These are phyloP conservation scores for Plasmodium vinckei DNA, from an alignment of 169 alveolate genomes.

Conservation along the genomic window DNA sequence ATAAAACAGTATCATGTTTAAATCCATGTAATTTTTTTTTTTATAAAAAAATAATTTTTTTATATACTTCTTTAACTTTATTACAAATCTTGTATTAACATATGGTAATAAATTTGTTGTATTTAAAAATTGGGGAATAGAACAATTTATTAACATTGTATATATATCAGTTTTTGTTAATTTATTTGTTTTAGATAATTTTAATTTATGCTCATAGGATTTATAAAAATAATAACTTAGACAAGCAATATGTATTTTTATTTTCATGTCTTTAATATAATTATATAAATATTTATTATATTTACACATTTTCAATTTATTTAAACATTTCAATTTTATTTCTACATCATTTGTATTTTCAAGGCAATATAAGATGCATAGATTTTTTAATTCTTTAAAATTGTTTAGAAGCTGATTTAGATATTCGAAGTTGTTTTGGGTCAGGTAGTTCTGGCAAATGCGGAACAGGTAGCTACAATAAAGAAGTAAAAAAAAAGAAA, in stretches of 20 bases:
- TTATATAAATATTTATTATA: slow-evolving; percentile 25
- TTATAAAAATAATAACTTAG: slow-evolving; percentile 22
- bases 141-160: neutral
- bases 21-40: neutral
- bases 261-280: slow-evolving; percentile 28
- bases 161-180: slow-evolving; percentile 21
- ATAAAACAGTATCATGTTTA: slow-evolving; percentile 15
- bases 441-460: slow-evolving; percentile 11
- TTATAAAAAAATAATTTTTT: neutral
- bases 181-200: neutral
- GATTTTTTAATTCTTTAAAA: slow-evolving; percentile 17
- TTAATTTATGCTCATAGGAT: neutral
- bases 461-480: slow-evolving; percentile 32
- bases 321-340: slow-evolving; percentile 11
- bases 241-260: slow-evolving; percentile 12
- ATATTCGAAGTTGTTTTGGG: slow-evolving; percentile 3
- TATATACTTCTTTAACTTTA: slow-evolving; percentile 1
- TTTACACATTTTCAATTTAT: slow-evolving; percentile 14
- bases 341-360: slow-evolving; percentile 19
- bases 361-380: slow-evolving; percentile 26
- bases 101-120: neutral
- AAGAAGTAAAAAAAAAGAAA: neutral
- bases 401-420: slow-evolving; percentile 12
- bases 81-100: slow-evolving; percentile 5
- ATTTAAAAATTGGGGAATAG: slow-evolving; percentile 10